Percentiles rank a stretch among this genome's conserved stretches.
phyloP scores from a whole-genome alignment of 2,329 filamentous ascomycete species.

The Fusarium pilosicola region DNA sequence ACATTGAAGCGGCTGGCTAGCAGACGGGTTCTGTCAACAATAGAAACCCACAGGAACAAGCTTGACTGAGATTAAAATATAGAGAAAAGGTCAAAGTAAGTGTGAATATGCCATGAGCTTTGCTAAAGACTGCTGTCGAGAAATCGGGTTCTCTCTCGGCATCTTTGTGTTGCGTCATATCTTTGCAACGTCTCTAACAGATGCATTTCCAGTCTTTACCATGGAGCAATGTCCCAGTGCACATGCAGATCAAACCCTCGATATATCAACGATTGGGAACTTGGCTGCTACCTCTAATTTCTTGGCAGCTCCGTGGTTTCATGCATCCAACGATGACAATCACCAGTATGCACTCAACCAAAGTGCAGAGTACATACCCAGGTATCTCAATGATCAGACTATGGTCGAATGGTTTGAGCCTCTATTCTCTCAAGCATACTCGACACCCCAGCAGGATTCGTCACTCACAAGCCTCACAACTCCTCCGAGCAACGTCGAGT shows the following conservation, averaged over 20 bases:
- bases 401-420: not conserved
- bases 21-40: not conserved
- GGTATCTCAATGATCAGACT: not conserved
- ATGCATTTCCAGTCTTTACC: not conserved
- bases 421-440: not conserved
- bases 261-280: not conserved
- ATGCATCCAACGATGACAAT: not conserved
- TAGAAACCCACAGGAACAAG: too few species aligned
- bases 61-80: too few species aligned
- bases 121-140: not conserved
- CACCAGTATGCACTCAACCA: not conserved
- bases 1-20: not conserved
- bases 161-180: not conserved
- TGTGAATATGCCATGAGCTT: not conserved
- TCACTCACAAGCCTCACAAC: not conserved
- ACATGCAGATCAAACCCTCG: not conserved
- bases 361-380: not conserved
- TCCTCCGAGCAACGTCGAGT: not conserved
- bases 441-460: not conserved
- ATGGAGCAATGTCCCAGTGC: not conserved
- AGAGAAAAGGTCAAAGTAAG: not conserved
- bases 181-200: not conserved
- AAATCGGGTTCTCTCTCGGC: too few species aligned
- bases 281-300: not conserved
- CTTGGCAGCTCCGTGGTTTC: not conserved